Conservation (phyloP, 1,284 basidiomycete genomes). For the Takashimella koratensis region DNA sequence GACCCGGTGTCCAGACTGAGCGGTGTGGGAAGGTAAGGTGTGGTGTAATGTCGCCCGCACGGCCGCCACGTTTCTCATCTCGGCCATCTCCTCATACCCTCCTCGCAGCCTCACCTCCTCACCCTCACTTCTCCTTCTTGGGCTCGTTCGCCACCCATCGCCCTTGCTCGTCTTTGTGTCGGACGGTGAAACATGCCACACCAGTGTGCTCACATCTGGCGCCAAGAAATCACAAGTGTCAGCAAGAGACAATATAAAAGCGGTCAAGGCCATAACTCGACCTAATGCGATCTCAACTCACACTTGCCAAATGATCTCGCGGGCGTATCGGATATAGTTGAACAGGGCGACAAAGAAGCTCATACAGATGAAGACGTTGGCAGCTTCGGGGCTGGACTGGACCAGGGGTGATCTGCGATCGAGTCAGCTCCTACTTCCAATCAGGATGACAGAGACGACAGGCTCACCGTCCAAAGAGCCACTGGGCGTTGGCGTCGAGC, state of each 20-base stretch:
- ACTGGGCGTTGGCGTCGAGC: conserved; percentile 73
- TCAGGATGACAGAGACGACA: too few relatives aligned
- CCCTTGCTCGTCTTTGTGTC: conserved; percentile 70
- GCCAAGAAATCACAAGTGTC: background rate
- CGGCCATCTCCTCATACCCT: too few relatives aligned
- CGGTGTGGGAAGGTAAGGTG: too few relatives aligned
- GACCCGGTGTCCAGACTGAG: too few relatives aligned
- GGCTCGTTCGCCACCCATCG: conserved; percentile 58
- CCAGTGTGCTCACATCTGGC: conserved; percentile 72
- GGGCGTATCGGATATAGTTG: conserved; percentile 74
- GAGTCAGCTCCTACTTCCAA: background rate
- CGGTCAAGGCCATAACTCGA: too few relatives aligned
- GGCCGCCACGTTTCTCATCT: too few relatives aligned
- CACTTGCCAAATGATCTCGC: conserved; percentile 77
- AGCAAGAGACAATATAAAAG: background rate
- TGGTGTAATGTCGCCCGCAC: too few relatives aligned
- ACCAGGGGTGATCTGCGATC: conserved; percentile 36
- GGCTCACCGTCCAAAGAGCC: conserved; percentile 65
- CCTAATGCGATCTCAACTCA: conserved; percentile 21
- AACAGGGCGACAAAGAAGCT: conserved; percentile 60
- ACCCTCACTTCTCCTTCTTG: conserved; percentile 21
- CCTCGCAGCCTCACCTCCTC: too few relatives aligned
- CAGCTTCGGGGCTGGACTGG: conserved; percentile 53
- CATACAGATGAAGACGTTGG: conserved; percentile 60
- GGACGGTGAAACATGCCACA: conserved; percentile 84